phyloP scores from a whole-genome alignment of 306 rosid species.

The Quillaja saponaria region DNA sequence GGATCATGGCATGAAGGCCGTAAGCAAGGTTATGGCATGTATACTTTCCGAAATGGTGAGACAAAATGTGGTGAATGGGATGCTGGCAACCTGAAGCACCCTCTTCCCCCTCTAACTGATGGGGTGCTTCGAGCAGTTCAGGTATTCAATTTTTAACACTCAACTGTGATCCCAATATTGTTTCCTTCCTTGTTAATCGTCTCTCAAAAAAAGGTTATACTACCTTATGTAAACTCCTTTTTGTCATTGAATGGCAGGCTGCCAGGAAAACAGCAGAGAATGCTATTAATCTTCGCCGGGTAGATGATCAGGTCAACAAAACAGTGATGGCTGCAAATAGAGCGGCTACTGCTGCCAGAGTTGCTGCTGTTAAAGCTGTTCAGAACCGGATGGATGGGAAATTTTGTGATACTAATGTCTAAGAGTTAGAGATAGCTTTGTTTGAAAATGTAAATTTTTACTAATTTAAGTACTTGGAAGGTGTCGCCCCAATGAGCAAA shows the following conservation, averaged over 20 bases:
- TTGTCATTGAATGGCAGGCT: constrained; percentile 51
- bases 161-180: not conserved
- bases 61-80: constrained; percentile 93
- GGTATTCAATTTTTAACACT: constrained; percentile 46
- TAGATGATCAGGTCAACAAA: constrained; percentile 78
- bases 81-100: constrained; percentile 72
- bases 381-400: constrained; percentile 91
- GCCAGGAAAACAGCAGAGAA: constrained; percentile 76
- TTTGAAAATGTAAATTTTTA: constrained; percentile 63
- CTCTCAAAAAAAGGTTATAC: not conserved
- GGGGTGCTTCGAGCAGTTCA: constrained; percentile 68
- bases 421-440: constrained; percentile 38
- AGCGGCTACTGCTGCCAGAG: constrained; percentile 95
- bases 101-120: constrained; percentile 57
- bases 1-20: constrained; percentile 99
- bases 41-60: constrained; percentile 68
- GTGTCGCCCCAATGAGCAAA: constrained; percentile 73
- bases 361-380: constrained; percentile 97
- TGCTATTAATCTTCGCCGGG: constrained; percentile 62
- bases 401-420: constrained; percentile 68
- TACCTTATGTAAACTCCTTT: not conserved
- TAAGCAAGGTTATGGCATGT: constrained; percentile 80
- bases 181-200: constrained; percentile 1
- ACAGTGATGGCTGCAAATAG: constrained; percentile 80
- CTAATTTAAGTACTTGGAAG: constrained; percentile 54